These are phyloP conservation scores for Pyrenochaeta sp. DNA, from an alignment of 2,329 filamentous ascomycete genomes.

Conservation along the genomic window DNA sequence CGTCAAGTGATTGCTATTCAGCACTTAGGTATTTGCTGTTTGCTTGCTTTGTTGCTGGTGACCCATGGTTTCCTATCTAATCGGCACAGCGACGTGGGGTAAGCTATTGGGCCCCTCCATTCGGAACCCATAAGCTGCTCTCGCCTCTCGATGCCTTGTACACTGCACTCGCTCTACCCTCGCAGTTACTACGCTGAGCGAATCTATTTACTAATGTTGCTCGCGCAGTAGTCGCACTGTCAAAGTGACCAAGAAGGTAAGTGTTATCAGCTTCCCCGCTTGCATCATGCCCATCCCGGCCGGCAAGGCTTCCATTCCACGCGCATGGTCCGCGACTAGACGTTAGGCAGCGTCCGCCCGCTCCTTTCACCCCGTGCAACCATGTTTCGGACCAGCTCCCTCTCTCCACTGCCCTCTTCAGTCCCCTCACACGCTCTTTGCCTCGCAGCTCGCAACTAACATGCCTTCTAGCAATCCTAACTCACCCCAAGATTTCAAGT, in stretches of 20 bases:
- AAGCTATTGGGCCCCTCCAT: slow-evolving; percentile 5
- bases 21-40: background rate
- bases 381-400: slow-evolving; percentile 11
- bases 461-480: slow-evolving; percentile 40
- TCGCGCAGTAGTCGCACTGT: background rate
- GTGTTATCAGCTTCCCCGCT: slow-evolving; percentile 20
- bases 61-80: slow-evolving; percentile 8
- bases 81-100: slow-evolving; percentile 2
- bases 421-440: slow-evolving; percentile 6
- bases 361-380: slow-evolving; percentile 21
- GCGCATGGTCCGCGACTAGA: slow-evolving; percentile 26
- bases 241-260: slow-evolving; percentile 4
- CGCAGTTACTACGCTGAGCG: background rate
- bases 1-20: background rate
- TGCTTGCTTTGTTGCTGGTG: slow-evolving; percentile 1
- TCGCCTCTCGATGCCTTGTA: slow-evolving; percentile 14
- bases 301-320: slow-evolving; percentile 28
- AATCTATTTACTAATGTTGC: background rate
- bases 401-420: slow-evolving; percentile 16
- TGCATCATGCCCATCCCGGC: slow-evolving; percentile 16
- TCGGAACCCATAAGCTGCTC: slow-evolving; percentile 3
- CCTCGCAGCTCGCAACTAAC: slow-evolving; percentile 33
- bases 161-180: slow-evolving; percentile 6
- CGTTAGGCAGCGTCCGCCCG: slow-evolving; percentile 35
- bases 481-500: slow-evolving; percentile 40